phyloP scores from a whole-genome alignment of 73 alveolate species.

The Paramecium primaurelia region DNA sequence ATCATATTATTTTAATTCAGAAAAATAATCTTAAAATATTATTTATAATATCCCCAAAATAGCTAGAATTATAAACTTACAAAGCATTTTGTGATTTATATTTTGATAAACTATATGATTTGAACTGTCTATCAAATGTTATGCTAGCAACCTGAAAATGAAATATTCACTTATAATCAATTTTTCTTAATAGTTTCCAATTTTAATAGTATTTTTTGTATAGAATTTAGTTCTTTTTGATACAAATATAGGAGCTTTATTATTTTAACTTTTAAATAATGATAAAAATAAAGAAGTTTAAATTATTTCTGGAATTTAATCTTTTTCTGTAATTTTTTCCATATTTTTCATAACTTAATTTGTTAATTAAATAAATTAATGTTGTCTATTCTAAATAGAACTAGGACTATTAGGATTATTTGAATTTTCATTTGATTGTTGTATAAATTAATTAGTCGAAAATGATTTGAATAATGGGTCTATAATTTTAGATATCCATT shows the following conservation, averaged over 20 bases:
- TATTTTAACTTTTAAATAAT: not conserved
- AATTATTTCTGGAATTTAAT: not conserved
- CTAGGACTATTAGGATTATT: not conserved
- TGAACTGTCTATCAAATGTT: not conserved
- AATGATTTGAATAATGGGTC: not conserved
- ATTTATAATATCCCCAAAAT: not conserved
- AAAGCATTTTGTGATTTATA: not conserved
- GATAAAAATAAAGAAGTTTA: not conserved
- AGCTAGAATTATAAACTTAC: not conserved
- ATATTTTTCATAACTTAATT: not conserved
- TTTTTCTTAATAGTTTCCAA: not conserved
- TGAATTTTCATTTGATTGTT: not conserved
- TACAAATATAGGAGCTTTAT: not conserved
- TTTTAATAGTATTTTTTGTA: not conserved
- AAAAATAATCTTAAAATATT: not conserved
- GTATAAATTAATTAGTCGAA: not conserved
- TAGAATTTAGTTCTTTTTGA: not conserved
- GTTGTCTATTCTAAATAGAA: not conserved
- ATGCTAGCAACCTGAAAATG: not conserved
- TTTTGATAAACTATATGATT: not conserved
- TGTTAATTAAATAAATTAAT: not conserved
- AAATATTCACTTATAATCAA: not conserved
- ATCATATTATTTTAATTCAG: not conserved
- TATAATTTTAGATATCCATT: not conserved
- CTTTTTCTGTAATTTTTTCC: not conserved